Evolutionary conservation across 78 protist genomes (phyloP), one percentile per base, ranked within the genome.

Genomic region (Planoprotostelium fungivorum): DNA sequence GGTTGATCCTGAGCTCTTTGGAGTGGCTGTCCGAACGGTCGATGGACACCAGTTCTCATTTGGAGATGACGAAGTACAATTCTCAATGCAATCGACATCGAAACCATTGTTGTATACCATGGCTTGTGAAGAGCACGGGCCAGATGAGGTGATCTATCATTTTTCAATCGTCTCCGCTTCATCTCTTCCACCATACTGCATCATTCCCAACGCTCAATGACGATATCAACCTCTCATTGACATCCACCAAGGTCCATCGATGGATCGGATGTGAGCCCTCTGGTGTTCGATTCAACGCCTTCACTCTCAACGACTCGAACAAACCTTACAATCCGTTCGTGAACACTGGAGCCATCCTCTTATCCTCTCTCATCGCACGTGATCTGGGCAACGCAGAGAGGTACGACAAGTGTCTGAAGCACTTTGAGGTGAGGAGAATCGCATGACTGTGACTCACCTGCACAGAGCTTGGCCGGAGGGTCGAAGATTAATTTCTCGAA

Each of bases 311-410:
- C 85, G 28, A 16, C 34, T 10, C 28, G 28, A 37, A 36, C 35
- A 1, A 23, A 29, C 97, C 97, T 38, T 91, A 91, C 90, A 95
- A 95, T 38, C 96, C 97, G 39, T 9, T 90, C 73, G 89, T 88
- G 84, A 95, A 95, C 93, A 34, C 95, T 9, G 97, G 97, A 1
- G 97, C 97, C n/a, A 91, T 94, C 86, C 83, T 91, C 51, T 0
- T 63, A 23, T 84, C 87, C 88, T 63, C 91, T 9, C 28, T 94
- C 31, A 1, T 94, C 37, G 0, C 88, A 29, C 85, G 63, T 1
- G 88, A 37, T 31, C 29, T 84, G 38, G 9, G 23, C 34, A 1
- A 28, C 38, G 28, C 5, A 5, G 85, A 0, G 83, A 9, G 0
- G 89, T 0, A 37, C 84, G 36, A 1, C 9, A 51, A n/a, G 34